These are phyloP conservation scores for Pyrenophora seminiperda DNA, from an alignment of 2,329 filamentous ascomycete genomes.

Conservation along the genomic window DNA sequence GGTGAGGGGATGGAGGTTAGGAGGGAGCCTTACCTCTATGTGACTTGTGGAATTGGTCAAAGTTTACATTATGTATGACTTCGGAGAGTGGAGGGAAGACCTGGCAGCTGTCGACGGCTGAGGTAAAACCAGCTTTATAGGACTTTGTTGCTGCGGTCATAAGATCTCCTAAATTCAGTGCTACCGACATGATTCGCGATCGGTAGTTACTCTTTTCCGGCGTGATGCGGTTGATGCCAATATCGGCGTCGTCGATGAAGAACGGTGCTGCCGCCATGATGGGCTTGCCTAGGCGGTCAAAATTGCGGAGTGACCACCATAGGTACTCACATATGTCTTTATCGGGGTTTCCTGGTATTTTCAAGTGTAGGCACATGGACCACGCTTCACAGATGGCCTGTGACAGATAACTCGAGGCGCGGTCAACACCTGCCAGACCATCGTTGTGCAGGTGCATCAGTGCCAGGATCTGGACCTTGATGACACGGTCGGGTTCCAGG, in stretches of 20 bases:
- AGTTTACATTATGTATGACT: neutral
- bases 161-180: neutral
- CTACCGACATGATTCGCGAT: conserved; percentile 4
- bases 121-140: neutral
- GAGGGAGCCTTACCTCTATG: neutral
- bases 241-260: conserved; percentile 7
- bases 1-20: neutral
- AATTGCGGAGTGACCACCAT: conserved; percentile 9
- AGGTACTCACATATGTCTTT: conserved; percentile 4
- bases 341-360: conserved; percentile 1
- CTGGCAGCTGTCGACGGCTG: neutral
- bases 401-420: conserved; percentile 1
- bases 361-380: conserved; percentile 7
- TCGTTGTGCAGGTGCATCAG: conserved; percentile 10
- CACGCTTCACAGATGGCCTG: conserved; percentile 7
- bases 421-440: neutral
- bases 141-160: conserved; percentile 3
- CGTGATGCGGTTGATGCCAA: neutral
- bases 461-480: conserved; percentile 7
- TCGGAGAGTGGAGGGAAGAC: neutral
- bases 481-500: conserved; percentile 3
- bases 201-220: neutral
- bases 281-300: conserved; percentile 4
- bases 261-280: conserved; percentile 9
- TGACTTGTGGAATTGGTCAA: conserved; percentile 4